A percentile compares a stretch with the other conserved stretches of the same genome.
Evolutionary conservation across 139 green algal genomes (phyloP).

Genomic region (Chlorella sp.): DNA sequence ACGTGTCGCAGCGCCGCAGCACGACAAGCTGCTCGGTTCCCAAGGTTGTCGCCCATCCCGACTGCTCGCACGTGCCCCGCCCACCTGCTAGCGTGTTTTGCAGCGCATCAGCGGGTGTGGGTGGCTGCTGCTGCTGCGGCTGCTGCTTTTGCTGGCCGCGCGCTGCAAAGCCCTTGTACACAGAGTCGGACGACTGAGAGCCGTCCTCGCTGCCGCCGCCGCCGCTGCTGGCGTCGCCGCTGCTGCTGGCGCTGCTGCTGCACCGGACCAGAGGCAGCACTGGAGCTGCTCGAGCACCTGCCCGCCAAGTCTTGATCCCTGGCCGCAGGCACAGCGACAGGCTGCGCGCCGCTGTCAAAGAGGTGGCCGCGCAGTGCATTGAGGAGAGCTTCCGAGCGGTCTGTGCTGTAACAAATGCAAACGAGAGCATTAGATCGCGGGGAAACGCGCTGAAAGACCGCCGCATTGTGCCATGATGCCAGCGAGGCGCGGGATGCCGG

Average conservation of each 20-base stretch:
- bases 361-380: not conserved
- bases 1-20: too few relatives aligned
- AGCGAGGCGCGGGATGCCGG: too few relatives aligned
- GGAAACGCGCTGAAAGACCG: too few relatives aligned
- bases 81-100: slow-evolving; percentile 32
- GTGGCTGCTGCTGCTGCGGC: slow-evolving; percentile 23
- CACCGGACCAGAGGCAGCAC: not conserved
- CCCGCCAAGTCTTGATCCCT: not conserved
- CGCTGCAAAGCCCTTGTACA: slow-evolving; percentile 11
- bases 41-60: not conserved
- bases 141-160: slow-evolving; percentile 25
- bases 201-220: not conserved
- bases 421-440: too few relatives aligned
- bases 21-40: too few relatives aligned
- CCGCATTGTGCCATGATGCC: too few relatives aligned
- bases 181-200: not conserved
- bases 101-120: slow-evolving; percentile 24
- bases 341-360: not conserved
- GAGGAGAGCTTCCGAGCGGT: too few relatives aligned
- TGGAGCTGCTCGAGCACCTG: not conserved
- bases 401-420: too few relatives aligned
- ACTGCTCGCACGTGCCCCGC: not conserved
- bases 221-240: not conserved
- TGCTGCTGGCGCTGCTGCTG: slow-evolving; percentile 13
- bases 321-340: not conserved